Evolutionary conservation across 345 rosid genomes (phyloP), one percentile per base, ranked within the genome.

Genomic region (Salix koriyanagi): DNA sequence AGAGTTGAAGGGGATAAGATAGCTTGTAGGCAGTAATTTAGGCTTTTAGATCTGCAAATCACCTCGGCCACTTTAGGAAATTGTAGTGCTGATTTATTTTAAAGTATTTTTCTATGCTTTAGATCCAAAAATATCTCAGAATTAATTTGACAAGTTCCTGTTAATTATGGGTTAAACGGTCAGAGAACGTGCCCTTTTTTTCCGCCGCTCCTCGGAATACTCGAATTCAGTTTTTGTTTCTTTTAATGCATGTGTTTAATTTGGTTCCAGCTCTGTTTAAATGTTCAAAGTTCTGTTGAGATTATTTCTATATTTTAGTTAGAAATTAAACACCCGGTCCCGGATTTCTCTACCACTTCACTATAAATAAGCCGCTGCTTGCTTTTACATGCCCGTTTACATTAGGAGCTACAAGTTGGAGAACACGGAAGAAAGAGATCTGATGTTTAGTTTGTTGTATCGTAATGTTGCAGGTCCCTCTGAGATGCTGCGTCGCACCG

Each of bases 381-480:
- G 34, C 50, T 46, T 13, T 46, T 46, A 4, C 50, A 46, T 58
- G n/a, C n/a, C 26, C 11, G 9, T 58, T 10, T 18, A 46, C 16
- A 46, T 14, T 12, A 13, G 50, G 0, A 46, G 16, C 50, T 46
- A 46, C 2, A 26, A 46, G 73, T 2, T 70, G 11, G 28, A 48
- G n/a, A 70, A 14, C 6, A 23, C 39, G 18, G 6, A 14, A 46
- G 14, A 5, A 42, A 41, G 62, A 61, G 70, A 65, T 32, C 79
- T 74, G 23, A 81, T 81, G 76, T 77, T 67, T 80, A 25, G 10
- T n/a, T 19, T 70, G 8, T 34, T 77, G 34, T 70, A 68, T 80
- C 65, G 39, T 34, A 77, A 73, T 77, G 54, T 65, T 85, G 60
- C 82, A 87, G 90, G 80, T 5, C 18, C 66, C 21, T 69, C 84